Evolutionary conservation across 2,329 filamentous ascomycete genomes (phyloP), one percentile per base, ranked within the genome.

Genomic region (Eurotiales sp.): DNA sequence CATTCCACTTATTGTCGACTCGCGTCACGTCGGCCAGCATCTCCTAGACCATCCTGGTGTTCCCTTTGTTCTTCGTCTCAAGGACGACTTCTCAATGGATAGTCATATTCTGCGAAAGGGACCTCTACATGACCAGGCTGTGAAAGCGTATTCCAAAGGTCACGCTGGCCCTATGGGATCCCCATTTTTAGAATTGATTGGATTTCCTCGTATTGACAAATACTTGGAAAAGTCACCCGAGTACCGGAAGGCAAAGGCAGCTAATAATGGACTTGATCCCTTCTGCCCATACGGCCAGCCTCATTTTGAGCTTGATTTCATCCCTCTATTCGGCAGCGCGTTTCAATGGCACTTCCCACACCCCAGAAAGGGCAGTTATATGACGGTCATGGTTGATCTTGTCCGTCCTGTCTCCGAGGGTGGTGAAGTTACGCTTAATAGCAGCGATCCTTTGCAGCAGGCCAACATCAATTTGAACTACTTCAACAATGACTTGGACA

Each of bases 221-320:
- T 55, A 34, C 12, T 68, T 84, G 0, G 70, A 76, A 47, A 73
- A 70, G 34, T 68, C 70, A 47, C 61, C 66, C 2, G 70, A 73
- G 39, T 84, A 83, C 56, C 59, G 61, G 4, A 65, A 64, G n/a
- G 65, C 61, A 37, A 73, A 72, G 52, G 61, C 60, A 5, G 56
- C 58, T 5, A 75, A 76, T 53, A 67, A 64, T 12, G 65, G 64
- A 8, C 47, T 62, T 0, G 79, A 82, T 50, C 79, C 79, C 3
- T 82, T 82, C 55, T 72, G 73, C 1, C 79, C 79, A 0, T 69
- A 64, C 10, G 79, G 78, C 1, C 78, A 83, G 60, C 79, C 80
- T 25, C 79, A 83, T 56, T 82, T 82, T 55, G 79, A 83, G 64
- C 70, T 82, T 41, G 80, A 84, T 65, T 84, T 84, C 58, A 77